Percentiles rank a stretch among this genome's conserved stretches.
These are phyloP conservation scores for Botryotinia calthae DNA, from an alignment of 2,329 filamentous ascomycete genomes.

Conservation along the genomic window DNA sequence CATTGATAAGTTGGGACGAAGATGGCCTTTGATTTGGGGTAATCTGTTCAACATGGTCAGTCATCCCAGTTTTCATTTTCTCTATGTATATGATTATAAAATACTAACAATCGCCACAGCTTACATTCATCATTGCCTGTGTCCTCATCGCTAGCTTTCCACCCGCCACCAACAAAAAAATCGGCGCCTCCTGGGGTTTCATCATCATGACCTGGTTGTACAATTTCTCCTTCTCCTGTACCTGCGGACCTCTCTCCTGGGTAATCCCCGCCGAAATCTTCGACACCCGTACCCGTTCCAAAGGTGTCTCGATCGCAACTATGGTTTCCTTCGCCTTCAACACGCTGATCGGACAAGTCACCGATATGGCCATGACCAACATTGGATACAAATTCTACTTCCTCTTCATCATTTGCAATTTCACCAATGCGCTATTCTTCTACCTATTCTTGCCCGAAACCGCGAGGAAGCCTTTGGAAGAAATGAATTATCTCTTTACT, in stretches of 20 bases:
- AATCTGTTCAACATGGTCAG: constrained; percentile 64
- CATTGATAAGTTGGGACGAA: constrained; percentile 68
- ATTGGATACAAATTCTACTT: constrained; percentile 51
- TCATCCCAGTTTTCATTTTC: neutral
- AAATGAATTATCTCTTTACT: constrained; percentile 42
- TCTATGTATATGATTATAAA: neutral
- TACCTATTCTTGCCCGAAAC: constrained; percentile 67
- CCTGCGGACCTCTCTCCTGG: constrained; percentile 64
- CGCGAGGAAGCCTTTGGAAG: constrained; percentile 58
- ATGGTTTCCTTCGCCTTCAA: constrained; percentile 75
- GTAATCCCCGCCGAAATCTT: constrained; percentile 61
- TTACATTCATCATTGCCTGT: constrained; percentile 64
- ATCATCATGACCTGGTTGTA: constrained; percentile 69
- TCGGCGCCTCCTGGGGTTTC: constrained; percentile 66
- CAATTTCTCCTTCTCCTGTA: constrained; percentile 72
- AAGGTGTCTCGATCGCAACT: constrained; percentile 71
- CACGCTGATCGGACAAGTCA: constrained; percentile 71
- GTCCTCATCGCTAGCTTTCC: constrained; percentile 57
- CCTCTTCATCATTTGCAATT: constrained; percentile 65
- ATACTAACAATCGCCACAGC: constrained; percentile 29
- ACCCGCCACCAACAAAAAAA: constrained; percentile 50
- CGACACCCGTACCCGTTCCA: constrained; percentile 70
- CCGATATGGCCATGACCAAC: constrained; percentile 52
- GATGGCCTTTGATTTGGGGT: constrained; percentile 69
- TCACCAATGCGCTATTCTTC: constrained; percentile 67